A percentile compares a stretch with the other conserved stretches of the same genome.
phyloP scores from a whole-genome alignment of 805 yeast genomes.

The Saturnispora besseyi region DNA sequence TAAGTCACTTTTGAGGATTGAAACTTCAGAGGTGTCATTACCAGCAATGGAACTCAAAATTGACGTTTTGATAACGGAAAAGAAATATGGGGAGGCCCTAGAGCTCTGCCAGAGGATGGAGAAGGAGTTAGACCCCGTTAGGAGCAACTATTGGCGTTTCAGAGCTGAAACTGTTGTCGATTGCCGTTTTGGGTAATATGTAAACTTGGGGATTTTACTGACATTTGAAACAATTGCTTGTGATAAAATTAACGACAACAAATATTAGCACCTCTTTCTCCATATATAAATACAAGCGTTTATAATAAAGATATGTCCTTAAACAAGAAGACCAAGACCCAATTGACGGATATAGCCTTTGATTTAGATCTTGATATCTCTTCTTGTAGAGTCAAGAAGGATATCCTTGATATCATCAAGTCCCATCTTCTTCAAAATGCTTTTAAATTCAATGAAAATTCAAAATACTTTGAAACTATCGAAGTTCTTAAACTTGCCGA shows the following conservation, averaged over 20 bases:
- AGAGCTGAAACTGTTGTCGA: not conserved
- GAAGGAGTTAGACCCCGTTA: constrained; percentile 24
- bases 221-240: not conserved
- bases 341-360: constrained; percentile 26
- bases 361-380: constrained; percentile 20
- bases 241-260: not conserved
- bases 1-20: not conserved
- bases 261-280: not conserved
- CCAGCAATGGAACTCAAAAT: constrained; percentile 60
- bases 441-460: constrained; percentile 16
- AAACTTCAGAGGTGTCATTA: constrained; percentile 33
- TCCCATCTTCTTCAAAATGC: constrained; percentile 18
- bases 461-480: constrained; percentile 24
- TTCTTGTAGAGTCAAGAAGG: constrained; percentile 23
- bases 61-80: constrained; percentile 32
- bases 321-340: constrained; percentile 25
- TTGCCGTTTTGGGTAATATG: constrained; percentile 8
- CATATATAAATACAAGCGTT: not conserved
- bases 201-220: constrained; percentile 1
- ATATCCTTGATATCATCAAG: constrained; percentile 19
- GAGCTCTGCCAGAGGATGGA: constrained; percentile 45
- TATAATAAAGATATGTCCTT: constrained; percentile 1
- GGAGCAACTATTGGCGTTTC: constrained; percentile 27
- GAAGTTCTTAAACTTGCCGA: constrained; percentile 8
- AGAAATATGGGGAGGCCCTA: constrained; percentile 28